Base-by-base conservation (phyloP, 1,139 yeast species). In the Hansenula sp. region DNA sequence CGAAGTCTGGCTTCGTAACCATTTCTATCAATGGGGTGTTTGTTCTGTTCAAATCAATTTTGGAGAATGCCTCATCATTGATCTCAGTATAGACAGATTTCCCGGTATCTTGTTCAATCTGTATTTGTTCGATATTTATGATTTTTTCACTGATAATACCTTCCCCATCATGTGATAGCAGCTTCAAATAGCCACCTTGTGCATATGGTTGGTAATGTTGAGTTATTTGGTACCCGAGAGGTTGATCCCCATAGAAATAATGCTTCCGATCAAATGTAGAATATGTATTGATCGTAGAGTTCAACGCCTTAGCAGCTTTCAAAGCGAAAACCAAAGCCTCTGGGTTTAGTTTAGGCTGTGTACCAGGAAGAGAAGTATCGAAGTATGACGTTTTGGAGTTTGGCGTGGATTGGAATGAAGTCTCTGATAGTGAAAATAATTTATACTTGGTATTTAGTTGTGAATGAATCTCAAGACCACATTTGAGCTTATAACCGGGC, bases 191-290 rank as follows among this genome's bases (percentile, higher is more conserved):
- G 0, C 99, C 99, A 40, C 76, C 70, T 33, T 62, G 70, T 1
- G 97, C 96, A 41, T 87, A 70, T 1, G 99, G 98, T 39, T 75
- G 74, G 60, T 77, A 89, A 58, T 81, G 87, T 65, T 93, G 99
- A 0, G 99, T 93, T 45, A 93, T 84, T 61, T 93, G 99, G 62
- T 90, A 93, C 0, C 99, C 99, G 43, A 87, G 68, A 0, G 99
- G 99, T 63, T 93, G 98, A 62, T 93, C 99, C 1, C 94, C 94
- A 61, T 93, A 93, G 62, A 93, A 91, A 63, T 93, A 93, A 62
- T 93, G 99, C 62, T 93, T 93, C 50, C 99, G 70, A 60, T 93
- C 99, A 62, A 93, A 93, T 2, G 83, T 69, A 0, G 93, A 84
- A 11, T 61, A 54, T 0, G 65, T 51, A 47, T 79, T 78, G 17